A percentile compares a stretch with the other conserved stretches of the same genome.
Conservation (phyloP, 2,329 filamentous ascomycete species). For the Colletotrichum tabaci region DNA sequence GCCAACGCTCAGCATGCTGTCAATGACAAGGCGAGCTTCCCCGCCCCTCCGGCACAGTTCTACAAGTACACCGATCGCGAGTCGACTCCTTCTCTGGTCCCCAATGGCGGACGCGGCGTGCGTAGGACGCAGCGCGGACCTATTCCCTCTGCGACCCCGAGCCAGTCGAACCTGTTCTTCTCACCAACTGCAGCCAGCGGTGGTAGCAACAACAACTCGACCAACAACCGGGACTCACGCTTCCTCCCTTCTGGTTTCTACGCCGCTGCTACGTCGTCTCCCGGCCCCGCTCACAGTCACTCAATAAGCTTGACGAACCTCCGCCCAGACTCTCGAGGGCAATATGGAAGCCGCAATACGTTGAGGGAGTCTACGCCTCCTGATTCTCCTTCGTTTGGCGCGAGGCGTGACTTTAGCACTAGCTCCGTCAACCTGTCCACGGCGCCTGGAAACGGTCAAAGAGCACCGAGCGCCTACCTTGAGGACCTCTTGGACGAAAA, state of each 20-base stretch:
- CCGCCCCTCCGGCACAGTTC: conserved; percentile 69
- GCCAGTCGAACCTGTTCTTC: conserved; percentile 87
- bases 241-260: conserved; percentile 96
- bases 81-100: conserved; percentile 67
- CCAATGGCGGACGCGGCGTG: conserved; percentile 64
- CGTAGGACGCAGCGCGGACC: conserved; percentile 68
- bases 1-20: conserved; percentile 80
- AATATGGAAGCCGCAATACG: conserved; percentile 57
- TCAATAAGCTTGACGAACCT: conserved; percentile 75
- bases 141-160: conserved; percentile 69
- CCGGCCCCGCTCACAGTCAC: conserved; percentile 60
- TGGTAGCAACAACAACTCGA: conserved; percentile 67
- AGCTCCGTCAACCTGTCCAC: conserved; percentile 78
- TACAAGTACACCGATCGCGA: conserved; percentile 76
- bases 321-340: conserved; percentile 70
- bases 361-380: conserved; percentile 69
- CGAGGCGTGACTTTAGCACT: conserved; percentile 68
- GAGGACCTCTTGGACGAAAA: conserved; percentile 91
- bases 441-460: conserved; percentile 69
- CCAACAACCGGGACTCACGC: conserved; percentile 73
- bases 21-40: conserved; percentile 79
- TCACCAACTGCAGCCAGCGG: conserved; percentile 86
- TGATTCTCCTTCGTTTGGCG: conserved; percentile 71
- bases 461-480: conserved; percentile 90
- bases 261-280: conserved; percentile 74